Evolutionary conservation across 2,329 filamentous ascomycete genomes (phyloP), one percentile per base, ranked within the genome.

Genomic region (Clonostachys sp.): DNA sequence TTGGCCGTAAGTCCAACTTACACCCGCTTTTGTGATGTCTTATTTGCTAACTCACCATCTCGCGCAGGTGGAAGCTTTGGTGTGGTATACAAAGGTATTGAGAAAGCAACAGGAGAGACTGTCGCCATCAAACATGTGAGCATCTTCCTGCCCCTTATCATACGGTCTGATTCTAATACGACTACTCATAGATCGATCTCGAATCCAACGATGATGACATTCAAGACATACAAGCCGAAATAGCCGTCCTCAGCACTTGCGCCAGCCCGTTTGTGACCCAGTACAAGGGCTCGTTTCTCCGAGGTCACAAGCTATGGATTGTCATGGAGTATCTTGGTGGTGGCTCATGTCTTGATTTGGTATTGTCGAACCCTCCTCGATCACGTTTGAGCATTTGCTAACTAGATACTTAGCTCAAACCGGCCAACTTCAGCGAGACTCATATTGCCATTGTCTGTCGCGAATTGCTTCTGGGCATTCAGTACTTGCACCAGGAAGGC

Each of bases 131-230:
- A 99, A 71, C 90, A 95, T 76, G 91, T 94, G 75, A 61, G 87
- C 71, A 7, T 14, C 50, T 48, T 41, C 12, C 30, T 40, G 41
- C 33, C n/a, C 45, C 20, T 18, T 24, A 24, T 10, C 34, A 12
- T 17, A 36, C 20, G 18, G 35, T 38, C 41, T 9, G 18, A n/a
- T 17, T 30, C 44, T 48, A 24, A 48, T 42, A 36, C 20, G 2
- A 18, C 13, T 16, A 41, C n/a, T 51, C 17, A 48, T 34, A 97
- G 91, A 97, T 99, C 66, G 94, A 99, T 67, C 89, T 99, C 62
- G 94, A 99, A 71, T 95, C 92, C 49, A 97, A 91, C 74, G 92
- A 95, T 67, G 94, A 99, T 71, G 94, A 99, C 64, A 96, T 99
- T 50, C 87, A 91, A 66, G 94, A 99, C 64, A 97, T 99, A 49